Base-by-base conservation (phyloP, 352 stramenopile genomes). In the Globisporangium splendens region DNA sequence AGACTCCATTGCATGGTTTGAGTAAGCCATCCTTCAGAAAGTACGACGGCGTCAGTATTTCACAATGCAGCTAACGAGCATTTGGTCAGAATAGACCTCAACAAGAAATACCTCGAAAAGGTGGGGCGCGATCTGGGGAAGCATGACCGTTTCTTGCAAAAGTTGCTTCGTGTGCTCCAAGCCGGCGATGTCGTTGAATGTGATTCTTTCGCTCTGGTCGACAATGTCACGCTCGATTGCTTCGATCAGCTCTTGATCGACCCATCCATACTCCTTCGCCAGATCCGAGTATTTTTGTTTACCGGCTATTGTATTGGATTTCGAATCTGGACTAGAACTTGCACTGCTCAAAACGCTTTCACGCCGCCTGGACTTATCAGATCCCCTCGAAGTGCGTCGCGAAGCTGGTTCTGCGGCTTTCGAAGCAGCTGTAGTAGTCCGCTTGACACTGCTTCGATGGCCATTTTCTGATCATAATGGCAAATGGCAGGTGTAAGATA, bases 141-240 rank as follows among this genome's bases (percentile, higher is more conserved):
- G 70, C 83, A 95, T 92, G 11, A 93, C 83, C 0, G 85, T 86
- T 59, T 95, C 85, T 54, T 93, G 85, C 2, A 95, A 56, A 8
- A 95, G 54, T 28, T 92, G 77, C 56, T 95, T 95, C 1, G 77
- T 92, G 54, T 93, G 76, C 20, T 90, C 71, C 12, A 92, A 73
- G 0, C 83, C 81, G 21, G 86, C 86, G 50, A 95, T 92, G 35
- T 88, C 66, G 8, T 88, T 76, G 43, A 93, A 95, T 20, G 74
- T 83, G 63, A 89, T 78, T 12, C 75, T 86, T 12, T 85, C 66
- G 1, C 73, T 76, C 0, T 75, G 76, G 57, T 95, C 81, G 3
- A 95, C 83, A 42, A 95, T 95, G 54, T 95, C 86, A 14, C 83
- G 75, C 51, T 95, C 86, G 47, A 95, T 93, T 50, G 75, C 80